A percentile compares a stretch with the other conserved stretches of the same genome.
phyloP scores from a whole-genome alignment of 2,329 filamentous ascomycete species.

The Sclerotinia spermophila region DNA sequence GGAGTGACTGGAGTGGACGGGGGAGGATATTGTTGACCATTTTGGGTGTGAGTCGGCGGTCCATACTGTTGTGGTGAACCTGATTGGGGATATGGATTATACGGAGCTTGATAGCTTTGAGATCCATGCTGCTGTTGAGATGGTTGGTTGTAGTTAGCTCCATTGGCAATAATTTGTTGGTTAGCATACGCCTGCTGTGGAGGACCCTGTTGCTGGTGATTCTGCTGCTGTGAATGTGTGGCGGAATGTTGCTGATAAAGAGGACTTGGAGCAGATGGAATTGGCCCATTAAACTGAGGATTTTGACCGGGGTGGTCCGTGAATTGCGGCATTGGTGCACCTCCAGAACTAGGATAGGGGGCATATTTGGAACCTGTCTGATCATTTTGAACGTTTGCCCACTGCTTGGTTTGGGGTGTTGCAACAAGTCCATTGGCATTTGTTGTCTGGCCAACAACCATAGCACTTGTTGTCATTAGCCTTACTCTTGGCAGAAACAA shows the following conservation, averaged over 20 bases:
- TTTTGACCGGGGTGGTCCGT: background rate
- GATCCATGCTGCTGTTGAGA: constrained; percentile 22
- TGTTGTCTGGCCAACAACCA: constrained; percentile 9
- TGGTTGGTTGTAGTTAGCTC: constrained; percentile 22
- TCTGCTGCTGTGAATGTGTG: constrained; percentile 23
- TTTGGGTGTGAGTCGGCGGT: constrained; percentile 19
- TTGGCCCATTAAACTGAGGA: constrained; percentile 6
- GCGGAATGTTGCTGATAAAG: constrained; percentile 30
- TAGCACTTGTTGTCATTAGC: constrained; percentile 20
- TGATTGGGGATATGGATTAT: constrained; percentile 26
- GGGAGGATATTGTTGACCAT: constrained; percentile 21
- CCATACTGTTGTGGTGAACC: constrained; percentile 25
- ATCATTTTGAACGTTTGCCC: constrained; percentile 18
- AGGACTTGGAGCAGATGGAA: constrained; percentile 16
- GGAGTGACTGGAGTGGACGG: constrained; percentile 17
- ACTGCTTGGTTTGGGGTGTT: constrained; percentile 15
- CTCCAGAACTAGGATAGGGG: constrained; percentile 1
- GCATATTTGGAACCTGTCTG: constrained; percentile 21
- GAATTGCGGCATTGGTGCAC: constrained; percentile 6
- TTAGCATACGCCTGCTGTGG: constrained; percentile 24
- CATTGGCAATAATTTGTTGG: constrained; percentile 19
- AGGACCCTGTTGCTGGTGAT: constrained; percentile 21
- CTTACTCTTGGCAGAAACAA: background rate
- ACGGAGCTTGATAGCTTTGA: constrained; percentile 24
- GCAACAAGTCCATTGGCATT: constrained; percentile 4